phyloP scores from a whole-genome alignment of 371 early-diverging fungal species.

The Coemansia sp. region DNA sequence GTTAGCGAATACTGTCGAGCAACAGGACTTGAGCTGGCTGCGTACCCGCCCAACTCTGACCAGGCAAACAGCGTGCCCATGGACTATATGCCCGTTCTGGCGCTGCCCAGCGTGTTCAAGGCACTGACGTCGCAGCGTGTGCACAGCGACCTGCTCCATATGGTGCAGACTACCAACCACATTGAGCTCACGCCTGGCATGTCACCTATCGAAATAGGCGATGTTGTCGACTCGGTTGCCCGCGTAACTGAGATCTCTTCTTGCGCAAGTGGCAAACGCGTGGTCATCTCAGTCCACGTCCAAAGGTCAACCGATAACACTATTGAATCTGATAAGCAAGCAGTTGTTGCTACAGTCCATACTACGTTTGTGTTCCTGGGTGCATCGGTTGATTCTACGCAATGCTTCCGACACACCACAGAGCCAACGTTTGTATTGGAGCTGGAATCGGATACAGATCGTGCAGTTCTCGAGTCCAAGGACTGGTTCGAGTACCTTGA shows the following conservation, averaged over 20 bases:
- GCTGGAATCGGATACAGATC: slow-evolving; percentile 65
- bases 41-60: slow-evolving; percentile 32
- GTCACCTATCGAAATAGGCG: slow-evolving; percentile 71
- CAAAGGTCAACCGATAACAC: slow-evolving; percentile 18
- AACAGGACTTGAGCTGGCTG: neutral
- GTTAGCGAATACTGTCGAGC: slow-evolving; percentile 51
- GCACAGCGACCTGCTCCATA: slow-evolving; percentile 8
- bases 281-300: slow-evolving; percentile 73
- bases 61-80: slow-evolving; percentile 20
- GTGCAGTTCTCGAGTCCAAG: slow-evolving; percentile 85
- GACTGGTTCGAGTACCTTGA: slow-evolving; percentile 82
- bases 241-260: slow-evolving; percentile 16
- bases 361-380: slow-evolving; percentile 87
- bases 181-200: slow-evolving; percentile 3
- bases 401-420: slow-evolving; percentile 61
- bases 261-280: slow-evolving; percentile 73
- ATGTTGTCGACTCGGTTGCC: slow-evolving; percentile 68
- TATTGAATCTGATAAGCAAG: neutral
- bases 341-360: slow-evolving; percentile 19
- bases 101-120: slow-evolving; percentile 12
- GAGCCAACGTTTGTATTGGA: slow-evolving; percentile 71
- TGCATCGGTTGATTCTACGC: slow-evolving; percentile 64
- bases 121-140: slow-evolving; percentile 8
- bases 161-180: slow-evolving; percentile 13
- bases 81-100: slow-evolving; percentile 30